These are phyloP conservation scores for Hyphopichia fennica DNA, from an alignment of 1,139 yeast genomes.

Conservation along the genomic window DNA sequence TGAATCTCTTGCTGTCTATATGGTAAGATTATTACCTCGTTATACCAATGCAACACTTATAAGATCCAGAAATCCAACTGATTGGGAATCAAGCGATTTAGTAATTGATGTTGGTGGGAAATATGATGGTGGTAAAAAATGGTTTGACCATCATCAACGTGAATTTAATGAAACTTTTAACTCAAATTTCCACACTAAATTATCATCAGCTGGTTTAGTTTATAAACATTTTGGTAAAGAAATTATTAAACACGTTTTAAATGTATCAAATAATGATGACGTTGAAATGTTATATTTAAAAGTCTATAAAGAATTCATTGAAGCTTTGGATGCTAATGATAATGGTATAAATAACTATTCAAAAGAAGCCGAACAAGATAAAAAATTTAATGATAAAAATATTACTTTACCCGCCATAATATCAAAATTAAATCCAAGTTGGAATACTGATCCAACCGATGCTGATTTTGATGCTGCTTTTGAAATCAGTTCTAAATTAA, in stretches of 20 bases:
- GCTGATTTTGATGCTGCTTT: constrained; percentile 68
- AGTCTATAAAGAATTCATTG: constrained; percentile 82
- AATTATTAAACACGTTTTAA: constrained; percentile 52
- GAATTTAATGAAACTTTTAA: constrained; percentile 43
- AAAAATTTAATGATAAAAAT: constrained; percentile 32
- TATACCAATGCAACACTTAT: constrained; percentile 66
- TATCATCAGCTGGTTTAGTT: constrained; percentile 91
- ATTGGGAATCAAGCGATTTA: constrained; percentile 85
- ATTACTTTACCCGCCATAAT: constrained; percentile 79
- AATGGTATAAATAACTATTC: constrained; percentile 84
- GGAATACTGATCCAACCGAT: constrained; percentile 71
- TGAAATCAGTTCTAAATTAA: constrained; percentile 68
- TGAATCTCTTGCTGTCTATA: constrained; percentile 92
- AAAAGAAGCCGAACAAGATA: constrained; percentile 38
- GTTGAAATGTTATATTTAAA: constrained; percentile 68
- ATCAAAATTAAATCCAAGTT: constrained; percentile 77
- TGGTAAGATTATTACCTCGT: constrained; percentile 73
- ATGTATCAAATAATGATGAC: constrained; percentile 33
- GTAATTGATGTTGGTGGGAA: constrained; percentile 96
- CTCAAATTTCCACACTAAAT: constrained; percentile 56
- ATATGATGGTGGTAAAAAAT: constrained; percentile 75
- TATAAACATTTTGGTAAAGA: constrained; percentile 92
- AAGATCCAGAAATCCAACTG: constrained; percentile 79
- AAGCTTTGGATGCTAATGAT: constrained; percentile 93
- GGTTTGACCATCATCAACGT: constrained; percentile 95